phyloP scores from a whole-genome alignment of 192 early-diverging fungal species.

The Diversispora epigaea region DNA sequence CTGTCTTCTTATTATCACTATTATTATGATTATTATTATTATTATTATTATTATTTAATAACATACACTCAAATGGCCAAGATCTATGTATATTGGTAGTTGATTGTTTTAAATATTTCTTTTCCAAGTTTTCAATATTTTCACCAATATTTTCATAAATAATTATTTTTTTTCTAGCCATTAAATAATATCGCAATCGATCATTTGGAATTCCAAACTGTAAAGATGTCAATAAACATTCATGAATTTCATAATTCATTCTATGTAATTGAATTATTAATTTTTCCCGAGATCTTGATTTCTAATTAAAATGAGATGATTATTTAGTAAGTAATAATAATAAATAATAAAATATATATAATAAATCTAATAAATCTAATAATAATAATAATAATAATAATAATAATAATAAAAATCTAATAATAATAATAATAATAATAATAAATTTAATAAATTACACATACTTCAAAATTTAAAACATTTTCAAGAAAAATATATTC shows the following conservation, averaged over 20 bases:
- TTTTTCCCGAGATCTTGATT: slow-evolving; percentile 59
- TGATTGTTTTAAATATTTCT: slow-evolving; percentile 28
- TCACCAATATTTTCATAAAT: neutral
- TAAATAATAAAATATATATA: neutral
- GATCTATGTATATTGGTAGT: slow-evolving; percentile 34
- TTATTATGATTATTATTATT: neutral
- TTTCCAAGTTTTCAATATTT: neutral
- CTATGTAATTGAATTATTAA: slow-evolving; percentile 54
- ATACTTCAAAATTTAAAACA: slow-evolving; percentile 76
- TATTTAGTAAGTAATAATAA: neutral
- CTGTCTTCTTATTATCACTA: neutral
- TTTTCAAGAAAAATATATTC: slow-evolving; percentile 73
- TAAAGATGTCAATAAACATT: slow-evolving; percentile 70
- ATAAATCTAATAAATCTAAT: neutral
- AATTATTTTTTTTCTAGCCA: slow-evolving; percentile 41
- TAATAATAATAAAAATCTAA: too few species aligned
- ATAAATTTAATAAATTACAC: slow-evolving; percentile 45
- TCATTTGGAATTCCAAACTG: slow-evolving; percentile 80
- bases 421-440: slow-evolving; percentile 6
- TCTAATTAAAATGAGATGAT: slow-evolving; percentile 30
- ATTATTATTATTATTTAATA: neutral
- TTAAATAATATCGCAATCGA: slow-evolving; percentile 72
- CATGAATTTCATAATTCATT: slow-evolving; percentile 61
- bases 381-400: too few species aligned
- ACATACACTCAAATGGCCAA: slow-evolving; percentile 45